Evolutionary conservation across 73 alveolate genomes (phyloP).

Genomic region (Effrenium voratum): DNA sequence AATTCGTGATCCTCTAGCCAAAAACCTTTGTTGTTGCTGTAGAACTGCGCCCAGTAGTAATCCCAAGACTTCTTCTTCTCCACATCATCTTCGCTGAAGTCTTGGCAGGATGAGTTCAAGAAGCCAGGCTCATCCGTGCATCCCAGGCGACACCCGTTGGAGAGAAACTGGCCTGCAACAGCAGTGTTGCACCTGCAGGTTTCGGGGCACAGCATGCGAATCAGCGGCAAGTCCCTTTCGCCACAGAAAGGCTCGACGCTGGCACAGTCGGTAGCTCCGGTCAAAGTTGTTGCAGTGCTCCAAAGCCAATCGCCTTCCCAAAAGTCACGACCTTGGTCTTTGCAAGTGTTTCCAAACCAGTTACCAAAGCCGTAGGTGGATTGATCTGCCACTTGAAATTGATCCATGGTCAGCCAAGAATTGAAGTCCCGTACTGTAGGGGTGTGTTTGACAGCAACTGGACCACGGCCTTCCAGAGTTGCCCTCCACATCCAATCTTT

Average conservation of each 20-base stretch:
- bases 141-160: constrained; percentile 69
- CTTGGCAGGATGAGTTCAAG: constrained; percentile 38
- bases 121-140: constrained; percentile 24
- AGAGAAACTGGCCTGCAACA: constrained; percentile 2
- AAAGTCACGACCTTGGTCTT: constrained; percentile 42
- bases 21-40: constrained; percentile 17
- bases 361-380: constrained; percentile 50
- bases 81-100: background rate
- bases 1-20: constrained; percentile 44
- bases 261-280: constrained; percentile 41
- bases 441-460: constrained; percentile 53
- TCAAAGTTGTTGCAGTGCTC: constrained; percentile 48
- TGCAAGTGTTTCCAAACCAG: constrained; percentile 46
- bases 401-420: constrained; percentile 40
- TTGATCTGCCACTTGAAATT: constrained; percentile 39
- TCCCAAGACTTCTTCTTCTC: constrained; percentile 35
- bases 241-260: constrained; percentile 41
- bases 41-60: constrained; percentile 46
- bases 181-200: constrained; percentile 50
- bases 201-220: constrained; percentile 66
- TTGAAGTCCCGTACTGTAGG: constrained; percentile 29
- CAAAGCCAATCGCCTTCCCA: constrained; percentile 90
- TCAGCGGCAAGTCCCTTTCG: background rate
- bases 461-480: background rate
- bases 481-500: constrained; percentile 49